These are phyloP conservation scores for Chrysosporium queenslandicum DNA, from an alignment of 2,329 filamentous ascomycete species.

Conservation along the genomic window DNA sequence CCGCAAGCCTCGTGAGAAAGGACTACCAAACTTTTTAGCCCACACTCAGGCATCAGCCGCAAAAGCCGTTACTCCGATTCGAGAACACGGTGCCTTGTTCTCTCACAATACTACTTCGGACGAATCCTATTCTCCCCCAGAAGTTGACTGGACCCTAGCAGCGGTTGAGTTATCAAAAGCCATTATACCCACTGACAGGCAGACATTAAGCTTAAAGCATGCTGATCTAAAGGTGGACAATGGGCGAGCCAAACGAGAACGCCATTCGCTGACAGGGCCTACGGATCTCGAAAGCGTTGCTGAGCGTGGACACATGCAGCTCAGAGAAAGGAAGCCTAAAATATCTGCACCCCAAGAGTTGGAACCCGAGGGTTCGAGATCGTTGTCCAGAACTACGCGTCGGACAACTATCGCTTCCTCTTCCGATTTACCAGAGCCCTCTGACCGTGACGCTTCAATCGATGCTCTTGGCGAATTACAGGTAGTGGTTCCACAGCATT, in stretches of 20 bases:
- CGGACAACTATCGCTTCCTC: conserved; percentile 53
- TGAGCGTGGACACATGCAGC: conserved; percentile 54
- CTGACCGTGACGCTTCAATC: conserved; percentile 14
- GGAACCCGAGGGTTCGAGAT: conserved; percentile 42
- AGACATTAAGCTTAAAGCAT: conserved; percentile 63
- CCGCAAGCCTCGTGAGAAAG: conserved; percentile 48
- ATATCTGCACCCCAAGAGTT: conserved; percentile 40
- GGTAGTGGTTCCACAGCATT: conserved; percentile 11
- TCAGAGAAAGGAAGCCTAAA: conserved; percentile 58
- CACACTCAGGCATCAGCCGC: conserved; percentile 81
- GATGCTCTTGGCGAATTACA: neutral
- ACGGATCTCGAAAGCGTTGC: conserved; percentile 37
- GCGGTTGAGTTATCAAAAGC: conserved; percentile 71
- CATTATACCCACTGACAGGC: conserved; percentile 64
- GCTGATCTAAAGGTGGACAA: conserved; percentile 69
- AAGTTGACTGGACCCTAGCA: conserved; percentile 78
- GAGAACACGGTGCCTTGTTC: conserved; percentile 37
- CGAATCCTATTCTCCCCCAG: conserved; percentile 49
- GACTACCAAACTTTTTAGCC: conserved; percentile 65
- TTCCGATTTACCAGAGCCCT: conserved; percentile 36
- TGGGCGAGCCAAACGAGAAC: conserved; percentile 53
- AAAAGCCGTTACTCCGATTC: conserved; percentile 61
- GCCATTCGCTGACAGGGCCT: conserved; percentile 46
- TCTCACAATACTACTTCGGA: conserved; percentile 38
- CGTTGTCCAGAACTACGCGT: conserved; percentile 35